Evolutionary conservation across 2,329 filamentous ascomycete genomes (phyloP).

Genomic region (Arachnopeziza araneosa): DNA sequence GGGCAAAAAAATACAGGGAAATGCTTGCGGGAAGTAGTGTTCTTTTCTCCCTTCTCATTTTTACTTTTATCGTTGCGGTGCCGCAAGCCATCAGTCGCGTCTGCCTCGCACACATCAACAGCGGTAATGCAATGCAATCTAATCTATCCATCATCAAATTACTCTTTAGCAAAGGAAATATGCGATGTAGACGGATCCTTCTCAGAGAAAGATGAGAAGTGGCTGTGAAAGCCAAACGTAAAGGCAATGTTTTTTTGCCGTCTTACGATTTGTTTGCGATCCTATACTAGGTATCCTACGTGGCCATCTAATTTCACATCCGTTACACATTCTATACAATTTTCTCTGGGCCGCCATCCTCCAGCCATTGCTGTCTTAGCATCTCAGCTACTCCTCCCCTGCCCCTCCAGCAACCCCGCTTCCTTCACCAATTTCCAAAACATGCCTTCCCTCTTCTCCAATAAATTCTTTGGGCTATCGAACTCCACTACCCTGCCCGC

Average conservation of each 20-base stretch:
- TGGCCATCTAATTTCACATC: background rate
- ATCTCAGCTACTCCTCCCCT: background rate
- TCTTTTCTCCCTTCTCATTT: no score
- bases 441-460: conserved; percentile 62
- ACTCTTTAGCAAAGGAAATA: no score
- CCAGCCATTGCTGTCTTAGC: background rate
- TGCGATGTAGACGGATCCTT: no score
- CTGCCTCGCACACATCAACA: background rate
- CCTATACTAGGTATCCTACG: background rate
- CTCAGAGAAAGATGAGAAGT: no score
- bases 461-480: conserved; percentile 74
- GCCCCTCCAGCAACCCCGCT: conserved; percentile 57
- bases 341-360: background rate
- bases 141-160: background rate
- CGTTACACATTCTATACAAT: background rate
- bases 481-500: conserved; percentile 89
- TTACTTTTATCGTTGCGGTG: no score
- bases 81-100: no score
- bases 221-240: no score
- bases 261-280: background rate
- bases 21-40: no score
- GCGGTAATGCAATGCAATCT: background rate
- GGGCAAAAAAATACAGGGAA: no score
- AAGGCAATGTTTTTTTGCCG: background rate
- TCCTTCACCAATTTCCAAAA: conserved; percentile 93